Evolutionary conservation across 306 rosid species (phyloP).

Genomic region (Medicago lupulina): DNA sequence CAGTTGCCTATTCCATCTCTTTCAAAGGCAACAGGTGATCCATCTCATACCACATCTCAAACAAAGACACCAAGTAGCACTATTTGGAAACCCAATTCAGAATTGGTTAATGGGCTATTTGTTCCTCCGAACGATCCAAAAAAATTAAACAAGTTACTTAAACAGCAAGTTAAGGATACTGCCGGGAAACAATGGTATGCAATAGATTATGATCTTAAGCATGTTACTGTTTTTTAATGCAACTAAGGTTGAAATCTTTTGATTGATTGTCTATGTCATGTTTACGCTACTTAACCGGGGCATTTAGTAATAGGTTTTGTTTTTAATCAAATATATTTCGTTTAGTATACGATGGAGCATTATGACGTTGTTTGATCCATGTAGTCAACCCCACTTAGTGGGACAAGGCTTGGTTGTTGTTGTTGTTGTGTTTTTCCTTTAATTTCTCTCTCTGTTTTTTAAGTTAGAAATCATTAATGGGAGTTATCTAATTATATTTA

Average conservation of each 20-base stretch:
- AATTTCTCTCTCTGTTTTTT: background rate
- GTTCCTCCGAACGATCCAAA: conserved; percentile 75
- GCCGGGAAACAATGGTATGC: conserved; percentile 74
- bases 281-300: too few species aligned
- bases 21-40: conserved; percentile 33
- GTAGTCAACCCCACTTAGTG: too few species aligned
- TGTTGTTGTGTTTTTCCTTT: background rate
- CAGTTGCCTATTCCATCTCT: conserved; percentile 60
- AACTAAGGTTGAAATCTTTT: too few species aligned
- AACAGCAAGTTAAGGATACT: conserved; percentile 74
- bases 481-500: conserved; percentile 9
- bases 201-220: background rate
- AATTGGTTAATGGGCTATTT: conserved; percentile 83
- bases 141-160: conserved; percentile 64
- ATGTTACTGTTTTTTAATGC: too few species aligned
- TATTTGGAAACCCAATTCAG: conserved; percentile 62
- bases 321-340: background rate
- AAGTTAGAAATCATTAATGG: background rate
- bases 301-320: background rate
- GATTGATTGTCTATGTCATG: too few species aligned
- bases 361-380: too few species aligned
- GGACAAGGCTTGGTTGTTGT: too few species aligned
- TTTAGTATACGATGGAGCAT: too few species aligned
- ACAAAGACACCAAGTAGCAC: conserved; percentile 43
- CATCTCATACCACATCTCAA: conserved; percentile 38